Conservation (phyloP, 2,329 filamentous ascomycete genomes). For the Teratosphaeria destructans region DNA sequence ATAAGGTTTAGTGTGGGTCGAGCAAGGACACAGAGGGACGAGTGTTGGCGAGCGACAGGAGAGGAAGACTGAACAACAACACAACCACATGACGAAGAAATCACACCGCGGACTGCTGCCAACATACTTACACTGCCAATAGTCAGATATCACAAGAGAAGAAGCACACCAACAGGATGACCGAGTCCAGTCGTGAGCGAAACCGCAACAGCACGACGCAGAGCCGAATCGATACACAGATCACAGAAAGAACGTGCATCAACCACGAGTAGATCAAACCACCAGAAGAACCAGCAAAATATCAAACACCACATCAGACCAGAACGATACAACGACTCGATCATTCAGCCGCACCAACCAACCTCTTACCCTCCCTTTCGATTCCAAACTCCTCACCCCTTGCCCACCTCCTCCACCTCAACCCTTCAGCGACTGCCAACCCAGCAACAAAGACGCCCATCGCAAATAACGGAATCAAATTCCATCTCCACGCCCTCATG, state of each 20-base stretch:
- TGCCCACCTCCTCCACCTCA: neutral
- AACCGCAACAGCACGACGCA: neutral
- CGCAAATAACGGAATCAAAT: slow-evolving; percentile 18
- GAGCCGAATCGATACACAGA: neutral
- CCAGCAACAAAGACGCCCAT: slow-evolving; percentile 7
- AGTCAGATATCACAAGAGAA: too few species aligned
- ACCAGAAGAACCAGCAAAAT: neutral
- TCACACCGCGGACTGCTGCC: neutral
- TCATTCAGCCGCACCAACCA: neutral
- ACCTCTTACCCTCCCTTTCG: neutral
- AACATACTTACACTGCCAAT: too few species aligned
- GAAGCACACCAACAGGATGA: too few species aligned
- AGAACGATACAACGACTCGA: neutral
- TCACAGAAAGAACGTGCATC: too few species aligned
- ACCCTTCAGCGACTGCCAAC: slow-evolving; percentile 9
- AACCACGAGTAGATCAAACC: neutral
- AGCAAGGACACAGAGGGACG: neutral
- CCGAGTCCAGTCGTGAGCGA: too few species aligned
- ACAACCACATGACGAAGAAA: neutral
- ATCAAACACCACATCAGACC: neutral
- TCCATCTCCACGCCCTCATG: slow-evolving; percentile 22
- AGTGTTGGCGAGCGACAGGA: neutral
- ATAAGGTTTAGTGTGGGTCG: neutral
- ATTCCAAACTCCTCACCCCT: neutral
- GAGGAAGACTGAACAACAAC: neutral